Conservation (phyloP, 208 protist genomes). For the Leishmania aethiopica region DNA sequence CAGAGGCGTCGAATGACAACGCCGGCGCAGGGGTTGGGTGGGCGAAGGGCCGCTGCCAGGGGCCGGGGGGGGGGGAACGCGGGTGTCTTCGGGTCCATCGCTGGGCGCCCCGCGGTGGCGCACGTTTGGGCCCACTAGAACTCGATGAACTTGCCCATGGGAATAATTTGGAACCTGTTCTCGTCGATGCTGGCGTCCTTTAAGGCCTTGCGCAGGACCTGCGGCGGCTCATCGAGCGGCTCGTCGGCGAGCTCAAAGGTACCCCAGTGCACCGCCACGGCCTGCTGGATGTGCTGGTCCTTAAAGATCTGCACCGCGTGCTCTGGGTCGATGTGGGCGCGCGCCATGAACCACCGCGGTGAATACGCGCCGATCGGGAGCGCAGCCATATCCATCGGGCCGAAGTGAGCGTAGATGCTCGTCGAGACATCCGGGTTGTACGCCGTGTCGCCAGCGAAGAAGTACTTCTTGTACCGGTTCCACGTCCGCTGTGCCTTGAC, state of each 20-base stretch:
- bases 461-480: slow-evolving; percentile 46
- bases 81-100: too few species aligned
- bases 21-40: too few species aligned
- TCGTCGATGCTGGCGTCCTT: slow-evolving; percentile 19
- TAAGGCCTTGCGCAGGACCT: slow-evolving; percentile 37
- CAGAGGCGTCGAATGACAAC: too few species aligned
- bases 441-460: slow-evolving; percentile 63
- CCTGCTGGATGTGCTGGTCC: slow-evolving; percentile 44
- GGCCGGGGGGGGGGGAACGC: too few species aligned
- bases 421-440: slow-evolving; percentile 56
- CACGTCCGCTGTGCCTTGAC: slow-evolving; percentile 26
- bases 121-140: slow-evolving; percentile 10
- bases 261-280: slow-evolving; percentile 83
- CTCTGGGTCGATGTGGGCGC: slow-evolving; percentile 67
- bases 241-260: slow-evolving; percentile 85
- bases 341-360: slow-evolving; percentile 66
- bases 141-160: slow-evolving; percentile 40
- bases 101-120: neutral
- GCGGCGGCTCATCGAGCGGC: slow-evolving; percentile 73
- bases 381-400: slow-evolving; percentile 61
- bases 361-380: slow-evolving; percentile 89
- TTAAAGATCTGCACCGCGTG: slow-evolving; percentile 78
- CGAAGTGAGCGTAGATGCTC: slow-evolving; percentile 50
- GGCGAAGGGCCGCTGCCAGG: too few species aligned
- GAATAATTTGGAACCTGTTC: slow-evolving; percentile 37